Conservation (phyloP, 495 filamentous ascomycete species). For the Aspergillus kassunensis region DNA sequence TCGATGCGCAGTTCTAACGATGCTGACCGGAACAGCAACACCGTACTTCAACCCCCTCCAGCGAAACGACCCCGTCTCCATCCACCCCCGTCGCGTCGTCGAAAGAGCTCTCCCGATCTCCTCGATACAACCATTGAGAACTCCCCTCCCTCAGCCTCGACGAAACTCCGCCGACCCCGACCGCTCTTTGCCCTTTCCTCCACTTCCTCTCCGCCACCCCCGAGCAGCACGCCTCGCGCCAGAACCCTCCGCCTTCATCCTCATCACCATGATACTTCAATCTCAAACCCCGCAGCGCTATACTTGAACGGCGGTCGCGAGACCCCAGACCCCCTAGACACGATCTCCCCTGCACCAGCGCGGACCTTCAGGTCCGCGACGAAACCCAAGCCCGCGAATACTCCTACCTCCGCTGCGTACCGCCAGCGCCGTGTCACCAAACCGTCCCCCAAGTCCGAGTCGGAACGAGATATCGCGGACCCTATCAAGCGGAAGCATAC, state of each 20-base stretch:
- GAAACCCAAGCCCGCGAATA: conserved; percentile 8
- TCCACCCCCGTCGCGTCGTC: conserved; percentile 23
- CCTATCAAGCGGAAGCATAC: not conserved
- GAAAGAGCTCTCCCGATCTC: conserved; percentile 38
- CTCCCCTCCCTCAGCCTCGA: conserved; percentile 1
- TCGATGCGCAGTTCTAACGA: conserved; percentile 30
- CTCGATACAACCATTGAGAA: conserved; percentile 32
- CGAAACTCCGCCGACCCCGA: conserved; percentile 18
- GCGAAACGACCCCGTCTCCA: conserved; percentile 30
- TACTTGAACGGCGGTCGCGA: conserved; percentile 13
- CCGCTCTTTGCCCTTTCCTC: conserved; percentile 17
- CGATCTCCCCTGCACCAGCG: conserved; percentile 27
- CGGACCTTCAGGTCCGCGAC: not conserved
- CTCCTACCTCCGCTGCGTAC: conserved; percentile 5
- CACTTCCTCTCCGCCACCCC: conserved; percentile 10
- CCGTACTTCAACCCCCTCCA: conserved; percentile 22
- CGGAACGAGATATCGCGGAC: not conserved
- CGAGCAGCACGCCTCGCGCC: conserved; percentile 4
- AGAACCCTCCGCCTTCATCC: conserved; percentile 2
- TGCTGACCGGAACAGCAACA: conserved; percentile 19
- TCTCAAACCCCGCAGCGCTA: not conserved
- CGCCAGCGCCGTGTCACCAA: conserved; percentile 6
- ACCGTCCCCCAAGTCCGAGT: not conserved
- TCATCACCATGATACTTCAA: conserved; percentile 2
- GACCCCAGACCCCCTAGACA: conserved; percentile 38